phyloP scores from a whole-genome alignment of 768 basidiomycete genomes.

The Xanthoconium purpureum region DNA sequence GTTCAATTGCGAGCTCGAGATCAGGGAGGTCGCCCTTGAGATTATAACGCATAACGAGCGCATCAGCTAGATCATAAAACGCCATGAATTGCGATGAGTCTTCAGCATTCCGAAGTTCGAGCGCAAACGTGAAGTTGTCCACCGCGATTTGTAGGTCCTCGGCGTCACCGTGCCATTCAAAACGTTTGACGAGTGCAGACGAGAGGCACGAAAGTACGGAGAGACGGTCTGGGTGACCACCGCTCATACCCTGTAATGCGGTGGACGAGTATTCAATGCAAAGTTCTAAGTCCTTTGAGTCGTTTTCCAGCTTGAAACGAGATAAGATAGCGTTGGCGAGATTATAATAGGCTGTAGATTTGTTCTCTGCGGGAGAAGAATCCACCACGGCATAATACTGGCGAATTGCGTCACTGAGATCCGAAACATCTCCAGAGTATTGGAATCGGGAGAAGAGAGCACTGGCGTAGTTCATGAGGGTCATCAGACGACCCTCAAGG shows the following conservation, averaged over 20 bases:
- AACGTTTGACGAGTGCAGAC: slow-evolving; percentile 23
- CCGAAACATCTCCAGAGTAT: slow-evolving; percentile 14
- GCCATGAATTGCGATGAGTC: slow-evolving; percentile 12
- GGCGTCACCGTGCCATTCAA: slow-evolving; percentile 8
- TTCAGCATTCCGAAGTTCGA: slow-evolving; percentile 16
- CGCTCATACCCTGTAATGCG: slow-evolving; percentile 16
- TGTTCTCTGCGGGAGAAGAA: slow-evolving; percentile 15
- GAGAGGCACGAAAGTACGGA: slow-evolving; percentile 23
- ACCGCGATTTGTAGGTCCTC: slow-evolving; percentile 31
- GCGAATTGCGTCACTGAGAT: slow-evolving; percentile 23
- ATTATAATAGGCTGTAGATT: slow-evolving; percentile 23
- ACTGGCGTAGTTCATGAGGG: slow-evolving; percentile 31
- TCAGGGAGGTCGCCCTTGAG: slow-evolving; percentile 18
- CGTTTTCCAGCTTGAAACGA: slow-evolving; percentile 23
- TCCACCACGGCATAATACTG: slow-evolving; percentile 24
- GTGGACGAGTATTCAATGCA: slow-evolving; percentile 20
- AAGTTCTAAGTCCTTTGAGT: slow-evolving; percentile 21
- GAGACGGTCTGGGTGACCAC: slow-evolving; percentile 15
- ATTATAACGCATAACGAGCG: slow-evolving; percentile 28
- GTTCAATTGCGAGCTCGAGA: slow-evolving; percentile 27
- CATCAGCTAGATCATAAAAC: slow-evolving; percentile 28
- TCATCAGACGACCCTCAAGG: slow-evolving; percentile 14
- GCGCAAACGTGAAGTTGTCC: slow-evolving; percentile 18
- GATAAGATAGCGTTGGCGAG: slow-evolving; percentile 32
- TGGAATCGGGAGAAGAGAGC: slow-evolving; percentile 29